Base-by-base conservation (phyloP, 202 grass and related monocot species). In the Carex arenaria region DNA sequence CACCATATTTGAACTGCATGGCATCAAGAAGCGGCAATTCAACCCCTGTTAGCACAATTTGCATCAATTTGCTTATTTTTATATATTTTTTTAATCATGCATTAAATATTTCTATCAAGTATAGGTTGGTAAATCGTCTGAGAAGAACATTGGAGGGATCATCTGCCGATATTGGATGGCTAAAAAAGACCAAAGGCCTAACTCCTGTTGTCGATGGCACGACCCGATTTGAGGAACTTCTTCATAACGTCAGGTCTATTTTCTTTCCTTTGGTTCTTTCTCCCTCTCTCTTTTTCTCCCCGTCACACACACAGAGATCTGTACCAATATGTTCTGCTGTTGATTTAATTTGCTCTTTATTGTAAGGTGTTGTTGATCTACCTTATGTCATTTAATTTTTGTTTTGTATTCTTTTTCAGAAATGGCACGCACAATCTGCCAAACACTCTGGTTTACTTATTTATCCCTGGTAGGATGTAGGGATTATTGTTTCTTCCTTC, bases 101-200 rank as follows among this genome's bases (percentile, higher is more conserved):
- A 56, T 66, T 86, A 62, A 78, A 42, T 61, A 80, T 15, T 80
- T 23, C 60, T 20, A 69, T 59, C 31, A 67, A 66, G 68, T 32
- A 76, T 87, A 98, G 92, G 86, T 80, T 89, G 53, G 80, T 93
- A 83, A 70, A 85, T 86, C 90, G 92, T 80, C 80, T 93, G 54
- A 90, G 83, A 71, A 94, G 69, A 92, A 98, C 89, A 86, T 61
- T 95, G 78, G 80, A 85, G 52, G 95, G 95, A 80, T 98, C 95
- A 87, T 81, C 80, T 79, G 63, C 85, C 62, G 95, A 98, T 83
- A 95, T 95, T 73, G 95, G 95, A 69, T 98, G 95, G 95, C 56
- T 98, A 51, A 89, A 93, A 87, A 93, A 84, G 87, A 86, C 85
- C 31, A 73, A 83, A 83, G 72, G 81, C 38, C 82, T 88, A 5